Evolutionary conservation across 169 alveolate genomes (phyloP).

Genomic region (Haemoproteus tartakovskyi): DNA sequence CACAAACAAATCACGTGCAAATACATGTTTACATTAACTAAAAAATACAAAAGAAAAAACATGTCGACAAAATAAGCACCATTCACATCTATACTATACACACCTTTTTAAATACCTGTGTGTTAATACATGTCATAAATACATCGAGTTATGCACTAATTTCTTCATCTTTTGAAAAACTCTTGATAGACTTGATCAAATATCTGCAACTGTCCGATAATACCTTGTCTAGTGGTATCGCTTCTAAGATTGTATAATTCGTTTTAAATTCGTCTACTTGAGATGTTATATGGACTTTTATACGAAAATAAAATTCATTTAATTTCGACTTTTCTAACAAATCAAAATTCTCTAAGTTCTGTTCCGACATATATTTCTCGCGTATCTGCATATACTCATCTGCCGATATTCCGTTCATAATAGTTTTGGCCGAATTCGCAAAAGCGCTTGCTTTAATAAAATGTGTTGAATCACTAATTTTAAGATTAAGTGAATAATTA

Average conservation of each 20-base stretch:
- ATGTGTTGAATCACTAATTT: constrained; percentile 72
- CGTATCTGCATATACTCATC: constrained; percentile 44
- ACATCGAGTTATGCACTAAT: not conserved
- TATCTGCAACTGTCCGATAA: constrained; percentile 30
- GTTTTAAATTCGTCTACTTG: constrained; percentile 54
- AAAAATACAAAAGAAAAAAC: too few species aligned
- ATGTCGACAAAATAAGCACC: too few species aligned
- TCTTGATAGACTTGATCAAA: constrained; percentile 9
- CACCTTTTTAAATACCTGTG: too few species aligned
- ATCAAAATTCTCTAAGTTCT: constrained; percentile 49
- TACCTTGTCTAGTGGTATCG: constrained; percentile 13
- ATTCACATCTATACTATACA: too few species aligned
- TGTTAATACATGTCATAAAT: too few species aligned
- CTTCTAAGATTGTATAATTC: constrained; percentile 35
- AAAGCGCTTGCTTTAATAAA: constrained; percentile 75
- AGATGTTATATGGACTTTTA: constrained; percentile 51
- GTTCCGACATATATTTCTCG: constrained; percentile 23
- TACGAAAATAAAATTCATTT: constrained; percentile 44
- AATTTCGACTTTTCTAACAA: constrained; percentile 21
- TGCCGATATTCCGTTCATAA: constrained; percentile 61
- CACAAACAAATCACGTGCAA: too few species aligned
- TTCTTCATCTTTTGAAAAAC: constrained; percentile 2
- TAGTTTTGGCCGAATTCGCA: constrained; percentile 68
- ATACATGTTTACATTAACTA: too few species aligned
- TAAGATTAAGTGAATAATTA: constrained; percentile 70